Percentiles rank a stretch among this genome's conserved stretches.
Evolutionary conservation across 2,329 filamentous ascomycete genomes (phyloP).

Genomic region (Beauveria varroae): DNA sequence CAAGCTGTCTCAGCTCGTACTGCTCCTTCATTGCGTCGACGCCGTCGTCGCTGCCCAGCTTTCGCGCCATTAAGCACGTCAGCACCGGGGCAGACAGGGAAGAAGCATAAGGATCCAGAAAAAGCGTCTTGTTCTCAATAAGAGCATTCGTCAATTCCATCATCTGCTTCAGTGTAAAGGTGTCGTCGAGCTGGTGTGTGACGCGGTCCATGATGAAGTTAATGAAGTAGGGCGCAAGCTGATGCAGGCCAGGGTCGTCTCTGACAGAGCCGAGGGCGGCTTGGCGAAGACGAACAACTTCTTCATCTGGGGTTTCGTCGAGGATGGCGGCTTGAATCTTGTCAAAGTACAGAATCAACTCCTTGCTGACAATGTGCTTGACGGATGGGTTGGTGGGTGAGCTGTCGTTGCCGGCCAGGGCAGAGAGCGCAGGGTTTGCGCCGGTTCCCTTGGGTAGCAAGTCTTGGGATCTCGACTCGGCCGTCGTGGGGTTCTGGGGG

Average conservation of each 20-base stretch:
- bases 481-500: slow-evolving; percentile 86
- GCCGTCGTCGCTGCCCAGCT: slow-evolving; percentile 56
- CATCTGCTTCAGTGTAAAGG: slow-evolving; percentile 83
- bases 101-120: slow-evolving; percentile 54
- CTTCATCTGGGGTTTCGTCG: slow-evolving; percentile 79
- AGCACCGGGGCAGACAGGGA: slow-evolving; percentile 77
- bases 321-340: slow-evolving; percentile 86
- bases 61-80: slow-evolving; percentile 76
- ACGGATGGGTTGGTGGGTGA: slow-evolving; percentile 81
- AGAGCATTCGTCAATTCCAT: slow-evolving; percentile 84
- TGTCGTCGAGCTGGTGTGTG: slow-evolving; percentile 84
- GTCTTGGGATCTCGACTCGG: slow-evolving; percentile 76
- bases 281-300: slow-evolving; percentile 62
- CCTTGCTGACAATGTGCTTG: slow-evolving; percentile 93
- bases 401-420: slow-evolving; percentile 78
- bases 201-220: slow-evolving; percentile 95
- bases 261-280: slow-evolving; percentile 80
- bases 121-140: slow-evolving; percentile 74
- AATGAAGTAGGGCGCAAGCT: slow-evolving; percentile 92
- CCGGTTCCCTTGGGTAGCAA: slow-evolving; percentile 84
- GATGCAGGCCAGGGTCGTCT: slow-evolving; percentile 87
- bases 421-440: slow-evolving; percentile 72
- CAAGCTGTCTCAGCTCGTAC: slow-evolving; percentile 76
- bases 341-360: slow-evolving; percentile 93
- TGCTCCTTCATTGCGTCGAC: slow-evolving; percentile 51